Evolutionary conservation across 116 monocot genomes (phyloP).

Genomic region (Cymodocea nodosa): DNA sequence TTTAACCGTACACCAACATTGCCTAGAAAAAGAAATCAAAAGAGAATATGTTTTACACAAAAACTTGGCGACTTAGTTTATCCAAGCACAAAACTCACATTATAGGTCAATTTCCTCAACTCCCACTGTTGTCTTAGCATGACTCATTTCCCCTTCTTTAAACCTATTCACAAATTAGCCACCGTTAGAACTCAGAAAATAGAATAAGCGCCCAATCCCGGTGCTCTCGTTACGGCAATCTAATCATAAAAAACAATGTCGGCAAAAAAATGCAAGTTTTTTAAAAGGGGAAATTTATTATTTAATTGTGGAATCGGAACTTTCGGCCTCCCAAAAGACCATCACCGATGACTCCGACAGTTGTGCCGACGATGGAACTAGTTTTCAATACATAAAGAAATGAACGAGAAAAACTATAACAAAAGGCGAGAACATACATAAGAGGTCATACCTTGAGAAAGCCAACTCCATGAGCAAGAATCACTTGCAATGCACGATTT

Average conservation of each 20-base stretch:
- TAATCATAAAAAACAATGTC: too few species aligned
- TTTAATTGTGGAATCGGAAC: neutral
- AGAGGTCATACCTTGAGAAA: slow-evolving; percentile 28
- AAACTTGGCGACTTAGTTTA: too few species aligned
- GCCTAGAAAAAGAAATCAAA: too few species aligned
- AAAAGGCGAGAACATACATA: neutral
- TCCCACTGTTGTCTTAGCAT: slow-evolving; percentile 7
- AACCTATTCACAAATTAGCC: slow-evolving; percentile 22
- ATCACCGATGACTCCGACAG: too few species aligned
- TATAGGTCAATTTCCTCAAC: slow-evolving; percentile 4
- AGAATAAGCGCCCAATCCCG: neutral
- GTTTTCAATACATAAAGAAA: neutral
- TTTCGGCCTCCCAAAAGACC: neutral
- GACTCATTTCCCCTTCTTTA: slow-evolving; percentile 46
- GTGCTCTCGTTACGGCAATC: neutral
- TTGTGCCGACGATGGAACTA: neutral
- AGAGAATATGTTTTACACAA: too few species aligned
- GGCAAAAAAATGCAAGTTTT: too few species aligned
- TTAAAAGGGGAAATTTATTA: neutral
- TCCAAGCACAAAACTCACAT: neutral
- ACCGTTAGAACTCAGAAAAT: slow-evolving; percentile 12
- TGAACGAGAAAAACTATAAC: neutral
- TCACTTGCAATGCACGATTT: slow-evolving; percentile 32
- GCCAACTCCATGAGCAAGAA: slow-evolving; percentile 40
- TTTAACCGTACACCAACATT: too few species aligned